Evolutionary conservation across 768 basidiomycete species (phyloP).

Genomic region (Russula lepida): DNA sequence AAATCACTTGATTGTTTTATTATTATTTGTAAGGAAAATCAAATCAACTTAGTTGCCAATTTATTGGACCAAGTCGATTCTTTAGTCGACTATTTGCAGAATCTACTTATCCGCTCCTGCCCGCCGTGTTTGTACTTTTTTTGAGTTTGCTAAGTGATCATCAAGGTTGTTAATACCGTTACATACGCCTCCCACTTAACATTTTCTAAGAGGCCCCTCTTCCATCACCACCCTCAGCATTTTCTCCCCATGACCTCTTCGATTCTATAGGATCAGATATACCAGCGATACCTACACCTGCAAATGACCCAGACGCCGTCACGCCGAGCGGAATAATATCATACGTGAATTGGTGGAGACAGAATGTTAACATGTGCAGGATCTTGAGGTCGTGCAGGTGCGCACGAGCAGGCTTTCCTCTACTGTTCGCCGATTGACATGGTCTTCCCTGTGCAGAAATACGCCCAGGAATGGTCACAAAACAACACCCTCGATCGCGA

Average conservation of each 20-base stretch:
- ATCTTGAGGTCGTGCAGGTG: conserved; percentile 94
- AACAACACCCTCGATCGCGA: conserved; percentile 86
- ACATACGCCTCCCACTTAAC: conserved; percentile 63
- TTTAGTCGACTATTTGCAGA: too few relatives aligned
- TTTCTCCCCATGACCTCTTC: conserved; percentile 48
- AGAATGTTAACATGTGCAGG: conserved; percentile 93
- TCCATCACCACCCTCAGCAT: conserved; percentile 41
- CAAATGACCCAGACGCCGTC: conserved; percentile 55
- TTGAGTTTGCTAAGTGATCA: conserved; percentile 10
- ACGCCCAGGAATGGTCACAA: conserved; percentile 74
- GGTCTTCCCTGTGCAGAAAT: conserved; percentile 54
- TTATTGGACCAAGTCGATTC: too few relatives aligned
- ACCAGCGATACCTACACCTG: conserved; percentile 33
- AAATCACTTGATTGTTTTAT: too few relatives aligned
- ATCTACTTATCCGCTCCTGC: too few relatives aligned
- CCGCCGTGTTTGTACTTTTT: background rate
- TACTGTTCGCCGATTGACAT: background rate
- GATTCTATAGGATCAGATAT: conserved; percentile 47
- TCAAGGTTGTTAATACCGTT: conserved; percentile 83
- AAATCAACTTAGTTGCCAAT: too few relatives aligned
- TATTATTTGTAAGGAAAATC: too few relatives aligned
- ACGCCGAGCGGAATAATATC: conserved; percentile 66
- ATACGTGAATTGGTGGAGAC: conserved; percentile 89
- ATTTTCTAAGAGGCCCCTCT: conserved; percentile 57
- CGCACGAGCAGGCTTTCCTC: conserved; percentile 24